Percentiles rank a stretch among this genome's conserved stretches.
Evolutionary conservation across 345 rosid species (phyloP).

Genomic region (Populus ilicifolia): DNA sequence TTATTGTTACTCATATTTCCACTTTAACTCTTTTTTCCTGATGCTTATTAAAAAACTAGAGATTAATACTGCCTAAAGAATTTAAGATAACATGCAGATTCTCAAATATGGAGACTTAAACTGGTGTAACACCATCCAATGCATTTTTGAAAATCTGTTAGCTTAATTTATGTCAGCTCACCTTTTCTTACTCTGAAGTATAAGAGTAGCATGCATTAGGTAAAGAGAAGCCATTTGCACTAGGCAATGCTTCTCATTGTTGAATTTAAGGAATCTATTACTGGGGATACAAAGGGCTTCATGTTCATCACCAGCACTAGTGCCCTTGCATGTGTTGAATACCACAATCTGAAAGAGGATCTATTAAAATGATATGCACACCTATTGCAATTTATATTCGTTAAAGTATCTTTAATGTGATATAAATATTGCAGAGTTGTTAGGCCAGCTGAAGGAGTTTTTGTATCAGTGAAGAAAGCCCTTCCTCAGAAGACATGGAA

Average conservation of each 20-base stretch:
- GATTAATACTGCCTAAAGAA: neutral
- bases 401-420: constrained; percentile 3
- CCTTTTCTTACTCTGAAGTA: too few species aligned
- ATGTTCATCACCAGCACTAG: neutral
- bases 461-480: constrained; percentile 80
- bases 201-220: neutral
- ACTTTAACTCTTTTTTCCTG: neutral
- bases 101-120: too few species aligned
- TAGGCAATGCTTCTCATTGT: neutral
- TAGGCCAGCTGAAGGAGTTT: constrained; percentile 67
- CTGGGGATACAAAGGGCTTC: neutral
- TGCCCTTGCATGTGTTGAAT: neutral
- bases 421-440: constrained; percentile 58
- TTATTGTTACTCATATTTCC: neutral
- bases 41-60: neutral
- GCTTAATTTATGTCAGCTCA: too few species aligned
- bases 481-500: constrained; percentile 88
- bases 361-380: neutral
- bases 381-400: constrained; percentile 2
- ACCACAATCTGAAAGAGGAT: neutral
- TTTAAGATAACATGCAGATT: too few species aligned
- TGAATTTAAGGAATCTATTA: neutral
- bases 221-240: constrained; percentile 3
- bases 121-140: too few species aligned
- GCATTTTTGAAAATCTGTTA: too few species aligned